A percentile compares a stretch with the other conserved stretches of the same genome.
Evolutionary conservation across 352 stramenopile species (phyloP).

Genomic region (Phytophthora sansomeana): DNA sequence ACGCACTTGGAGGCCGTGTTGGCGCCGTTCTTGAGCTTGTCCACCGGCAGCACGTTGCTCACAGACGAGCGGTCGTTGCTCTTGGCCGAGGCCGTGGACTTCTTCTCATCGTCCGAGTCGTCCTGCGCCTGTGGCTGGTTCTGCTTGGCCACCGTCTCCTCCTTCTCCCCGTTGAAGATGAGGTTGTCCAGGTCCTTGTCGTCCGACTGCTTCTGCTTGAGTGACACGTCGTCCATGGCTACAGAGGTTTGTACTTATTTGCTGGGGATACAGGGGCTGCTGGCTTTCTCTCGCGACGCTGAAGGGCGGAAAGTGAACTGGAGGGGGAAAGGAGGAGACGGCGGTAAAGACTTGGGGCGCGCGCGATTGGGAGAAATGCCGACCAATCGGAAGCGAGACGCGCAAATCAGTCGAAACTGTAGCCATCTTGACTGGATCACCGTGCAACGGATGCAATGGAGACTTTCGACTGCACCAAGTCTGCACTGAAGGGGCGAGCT

Average conservation of each 20-base stretch:
- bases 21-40: slow-evolving; percentile 91
- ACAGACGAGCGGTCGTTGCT: slow-evolving; percentile 64
- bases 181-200: slow-evolving; percentile 87
- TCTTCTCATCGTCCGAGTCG: slow-evolving; percentile 55
- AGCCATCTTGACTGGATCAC: slow-evolving; percentile 13
- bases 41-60: slow-evolving; percentile 82
- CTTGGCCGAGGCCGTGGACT: slow-evolving; percentile 56
- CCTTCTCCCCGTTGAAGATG: slow-evolving; percentile 85
- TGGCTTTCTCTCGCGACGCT: slow-evolving; percentile 21
- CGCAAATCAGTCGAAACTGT: slow-evolving; percentile 23
- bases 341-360: slow-evolving; percentile 19
- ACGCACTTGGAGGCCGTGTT: slow-evolving; percentile 79
- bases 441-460: background rate
- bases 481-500: background rate
- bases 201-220: slow-evolving; percentile 67
- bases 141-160: slow-evolving; percentile 35
- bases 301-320: slow-evolving; percentile 29
- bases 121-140: slow-evolving; percentile 43
- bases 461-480: background rate
- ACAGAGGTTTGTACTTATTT: background rate
- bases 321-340: background rate
- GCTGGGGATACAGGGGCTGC: background rate
- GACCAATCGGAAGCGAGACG: slow-evolving; percentile 17
- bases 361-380: slow-evolving; percentile 37
- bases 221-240: slow-evolving; percentile 59